A percentile compares a stretch with the other conserved stretches of the same genome.
phyloP scores from a whole-genome alignment of 805 yeast genomes.

The Candida suzukii region DNA sequence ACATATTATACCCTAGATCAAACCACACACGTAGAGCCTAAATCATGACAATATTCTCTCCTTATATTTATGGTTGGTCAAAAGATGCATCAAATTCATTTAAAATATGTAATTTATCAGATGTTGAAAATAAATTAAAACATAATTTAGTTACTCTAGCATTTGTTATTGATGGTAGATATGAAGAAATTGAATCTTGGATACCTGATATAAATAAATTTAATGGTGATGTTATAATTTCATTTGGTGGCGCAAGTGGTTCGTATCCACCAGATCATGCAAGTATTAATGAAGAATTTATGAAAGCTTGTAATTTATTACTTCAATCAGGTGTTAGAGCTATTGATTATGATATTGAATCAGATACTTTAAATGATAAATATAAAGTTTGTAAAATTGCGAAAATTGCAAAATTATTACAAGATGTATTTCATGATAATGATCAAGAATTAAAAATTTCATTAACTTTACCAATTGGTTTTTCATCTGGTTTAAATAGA shows the following conservation, averaged over 20 bases:
- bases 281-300: constrained; percentile 9
- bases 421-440: constrained; percentile 2
- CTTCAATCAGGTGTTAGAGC: constrained; percentile 8
- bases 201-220: constrained; percentile 11
- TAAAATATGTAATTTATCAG: constrained; percentile 10
- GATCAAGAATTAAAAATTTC: constrained; percentile 9
- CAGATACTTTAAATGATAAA: constrained; percentile 8
- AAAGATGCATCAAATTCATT: constrained; percentile 10
- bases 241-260: constrained; percentile 26
- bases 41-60: constrained; percentile 20
- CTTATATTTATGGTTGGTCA: constrained; percentile 25
- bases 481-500: constrained; percentile 13
- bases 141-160: constrained; percentile 18
- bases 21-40: background rate
- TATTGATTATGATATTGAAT: constrained; percentile 26
- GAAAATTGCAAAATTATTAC: constrained; percentile 8
- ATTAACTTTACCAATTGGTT: constrained; percentile 24
- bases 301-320: constrained; percentile 10
- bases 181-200: constrained; percentile 21
- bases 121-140: constrained; percentile 8
- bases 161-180: constrained; percentile 17
- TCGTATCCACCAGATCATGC: constrained; percentile 18
- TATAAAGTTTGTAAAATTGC: constrained; percentile 7
- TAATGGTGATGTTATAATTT: constrained; percentile 17
- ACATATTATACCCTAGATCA: too few relatives aligned